Conservation (phyloP, 768 basidiomycete species). For the Fomitopsis serialis region DNA sequence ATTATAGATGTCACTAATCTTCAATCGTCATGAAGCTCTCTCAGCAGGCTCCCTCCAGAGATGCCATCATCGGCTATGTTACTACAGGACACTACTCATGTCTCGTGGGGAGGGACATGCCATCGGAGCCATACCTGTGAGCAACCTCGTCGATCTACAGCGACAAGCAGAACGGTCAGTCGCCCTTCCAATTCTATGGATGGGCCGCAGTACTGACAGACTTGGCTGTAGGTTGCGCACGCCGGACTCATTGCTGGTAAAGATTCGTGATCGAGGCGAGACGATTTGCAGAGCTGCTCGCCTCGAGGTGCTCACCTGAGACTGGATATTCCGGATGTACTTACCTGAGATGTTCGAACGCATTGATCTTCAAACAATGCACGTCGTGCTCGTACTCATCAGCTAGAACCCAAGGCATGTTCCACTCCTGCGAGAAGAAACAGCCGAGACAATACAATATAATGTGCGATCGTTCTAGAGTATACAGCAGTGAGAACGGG, state of each 20-base stretch:
- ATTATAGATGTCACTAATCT: background rate
- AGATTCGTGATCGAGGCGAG: slow-evolving; percentile 58
- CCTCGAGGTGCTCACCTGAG: slow-evolving; percentile 31
- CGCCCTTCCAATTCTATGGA: background rate
- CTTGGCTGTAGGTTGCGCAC: slow-evolving; percentile 6
- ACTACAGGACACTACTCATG: slow-evolving; percentile 84
- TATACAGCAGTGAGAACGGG: background rate
- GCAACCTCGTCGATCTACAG: slow-evolving; percentile 43
- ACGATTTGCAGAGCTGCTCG: slow-evolving; percentile 48
- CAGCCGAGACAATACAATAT: slow-evolving; percentile 1
- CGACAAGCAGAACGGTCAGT: slow-evolving; percentile 42
- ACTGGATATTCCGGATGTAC: background rate
- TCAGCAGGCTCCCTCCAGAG: slow-evolving; percentile 33
- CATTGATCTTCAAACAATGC: no score
- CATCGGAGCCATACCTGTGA: slow-evolving; percentile 66
- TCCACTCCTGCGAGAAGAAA: background rate
- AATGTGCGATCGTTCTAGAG: background rate
- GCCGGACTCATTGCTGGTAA: slow-evolving; percentile 39
- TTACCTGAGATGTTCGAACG: background rate
- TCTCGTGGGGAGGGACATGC: slow-evolving; percentile 73
- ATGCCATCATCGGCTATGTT: slow-evolving; percentile 69
- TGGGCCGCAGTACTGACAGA: background rate
- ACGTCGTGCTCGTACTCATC: no score
- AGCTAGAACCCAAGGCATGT: background rate
- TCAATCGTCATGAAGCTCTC: slow-evolving; percentile 34